phyloP scores from a whole-genome alignment of 345 rosid genomes.

The Acer yangbiense region DNA sequence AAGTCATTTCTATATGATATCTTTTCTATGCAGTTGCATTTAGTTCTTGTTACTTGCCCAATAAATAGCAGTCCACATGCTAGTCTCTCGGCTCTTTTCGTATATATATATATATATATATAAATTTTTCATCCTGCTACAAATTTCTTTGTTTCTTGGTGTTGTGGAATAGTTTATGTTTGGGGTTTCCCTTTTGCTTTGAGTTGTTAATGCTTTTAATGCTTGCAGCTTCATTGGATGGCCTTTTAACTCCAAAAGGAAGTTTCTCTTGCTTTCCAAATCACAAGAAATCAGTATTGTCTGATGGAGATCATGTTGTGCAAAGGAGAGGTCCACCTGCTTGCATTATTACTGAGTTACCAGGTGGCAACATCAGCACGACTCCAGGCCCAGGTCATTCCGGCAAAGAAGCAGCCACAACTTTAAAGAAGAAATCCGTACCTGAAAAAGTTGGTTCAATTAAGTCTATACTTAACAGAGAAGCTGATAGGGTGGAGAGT shows the following conservation, averaged over 20 bases:
- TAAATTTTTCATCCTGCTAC: background rate
- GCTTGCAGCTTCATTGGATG: constrained; percentile 50
- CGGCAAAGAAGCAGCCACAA: constrained; percentile 17
- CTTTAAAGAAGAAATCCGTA: background rate
- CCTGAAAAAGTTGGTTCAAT: background rate
- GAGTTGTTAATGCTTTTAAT: background rate
- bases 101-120: background rate
- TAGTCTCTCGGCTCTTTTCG: background rate
- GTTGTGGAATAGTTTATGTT: background rate
- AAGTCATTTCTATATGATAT: too few relatives aligned
- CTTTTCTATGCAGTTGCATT: background rate
- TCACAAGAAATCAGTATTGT: constrained; percentile 29
- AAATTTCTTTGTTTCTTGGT: background rate
- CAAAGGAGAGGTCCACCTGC: too few relatives aligned
- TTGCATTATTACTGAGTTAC: background rate
- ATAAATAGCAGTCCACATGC: background rate
- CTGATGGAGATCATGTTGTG: constrained; percentile 31
- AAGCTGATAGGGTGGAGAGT: background rate
- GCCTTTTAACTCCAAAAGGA: constrained; percentile 27
- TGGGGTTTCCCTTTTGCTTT: background rate
- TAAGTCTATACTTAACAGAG: background rate
- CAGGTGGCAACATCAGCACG: background rate
- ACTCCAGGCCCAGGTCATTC: background rate
- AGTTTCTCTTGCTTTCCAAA: background rate
- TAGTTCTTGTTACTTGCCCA: background rate